A percentile compares a stretch with the other conserved stretches of the same genome.
Conservation (phyloP, 768 basidiomycete species). For the Psilocybe cubensis region DNA sequence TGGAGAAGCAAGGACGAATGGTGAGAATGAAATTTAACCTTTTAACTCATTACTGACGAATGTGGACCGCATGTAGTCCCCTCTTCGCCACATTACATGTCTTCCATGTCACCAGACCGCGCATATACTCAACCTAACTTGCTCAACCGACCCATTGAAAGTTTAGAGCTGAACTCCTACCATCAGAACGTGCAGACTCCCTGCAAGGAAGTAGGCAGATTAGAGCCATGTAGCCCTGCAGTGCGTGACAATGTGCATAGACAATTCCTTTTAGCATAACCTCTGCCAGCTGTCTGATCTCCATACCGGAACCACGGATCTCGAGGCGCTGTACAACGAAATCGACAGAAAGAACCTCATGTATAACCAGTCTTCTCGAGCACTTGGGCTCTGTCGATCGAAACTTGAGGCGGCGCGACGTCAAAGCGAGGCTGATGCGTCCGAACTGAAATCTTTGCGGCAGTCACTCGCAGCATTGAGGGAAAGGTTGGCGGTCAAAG, state of each 20-base stretch:
- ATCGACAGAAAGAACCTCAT: constrained; percentile 10
- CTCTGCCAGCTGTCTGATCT: background rate
- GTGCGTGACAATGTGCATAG: background rate
- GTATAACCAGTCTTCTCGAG: constrained; percentile 11
- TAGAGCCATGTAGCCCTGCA: no score
- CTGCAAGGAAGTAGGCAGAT: no score
- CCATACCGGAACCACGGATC: background rate
- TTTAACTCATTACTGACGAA: background rate
- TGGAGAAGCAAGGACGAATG: background rate
- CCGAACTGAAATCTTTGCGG: constrained; percentile 15
- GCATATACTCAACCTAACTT: constrained; percentile 26
- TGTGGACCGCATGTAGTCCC: constrained; percentile 2
- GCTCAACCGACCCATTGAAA: constrained; percentile 3
- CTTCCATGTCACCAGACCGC: constrained; percentile 18
- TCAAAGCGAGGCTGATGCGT: constrained; percentile 6
- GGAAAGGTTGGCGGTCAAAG: constrained; percentile 12
- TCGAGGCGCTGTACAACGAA: constrained; percentile 8
- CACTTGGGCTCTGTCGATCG: constrained; percentile 15
- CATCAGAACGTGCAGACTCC: background rate
- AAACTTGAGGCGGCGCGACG: background rate
- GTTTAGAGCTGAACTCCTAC: background rate
- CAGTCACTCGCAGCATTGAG: constrained; percentile 8
- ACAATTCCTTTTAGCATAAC: background rate
- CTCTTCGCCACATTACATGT: constrained; percentile 13
- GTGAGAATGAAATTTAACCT: constrained; percentile 1